Evolutionary conservation across 371 early-diverging fungal species (phyloP).

Genomic region (Apophysomyces trapeziformis): DNA sequence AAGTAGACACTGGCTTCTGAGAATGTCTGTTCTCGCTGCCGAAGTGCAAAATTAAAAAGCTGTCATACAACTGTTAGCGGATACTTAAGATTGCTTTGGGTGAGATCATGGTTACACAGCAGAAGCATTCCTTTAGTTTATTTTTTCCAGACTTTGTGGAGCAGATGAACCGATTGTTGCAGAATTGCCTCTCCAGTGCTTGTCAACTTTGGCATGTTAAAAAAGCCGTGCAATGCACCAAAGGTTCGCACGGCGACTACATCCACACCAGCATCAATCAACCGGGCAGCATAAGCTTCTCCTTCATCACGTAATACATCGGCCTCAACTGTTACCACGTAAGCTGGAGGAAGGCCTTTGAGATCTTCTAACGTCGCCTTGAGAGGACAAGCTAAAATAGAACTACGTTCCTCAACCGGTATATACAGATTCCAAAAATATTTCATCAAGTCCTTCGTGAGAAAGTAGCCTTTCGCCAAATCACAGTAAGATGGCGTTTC

Average conservation of each 20-base stretch:
- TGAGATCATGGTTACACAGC: too few species aligned
- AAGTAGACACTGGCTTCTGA: too few species aligned
- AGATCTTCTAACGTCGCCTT: slow-evolving; percentile 28
- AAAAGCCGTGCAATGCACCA: slow-evolving; percentile 30
- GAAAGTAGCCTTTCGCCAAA: neutral
- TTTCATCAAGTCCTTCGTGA: neutral
- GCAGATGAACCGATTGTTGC: neutral
- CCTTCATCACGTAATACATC: slow-evolving; percentile 47
- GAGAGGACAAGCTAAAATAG: slow-evolving; percentile 21
- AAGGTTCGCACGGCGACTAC: slow-evolving; percentile 20
- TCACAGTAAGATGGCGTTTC: slow-evolving; percentile 20
- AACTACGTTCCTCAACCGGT: neutral
- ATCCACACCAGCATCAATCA: slow-evolving; percentile 35
- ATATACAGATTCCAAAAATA: slow-evolving; percentile 13
- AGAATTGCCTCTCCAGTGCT: neutral
- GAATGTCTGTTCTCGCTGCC: too few species aligned
- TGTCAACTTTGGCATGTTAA: slow-evolving; percentile 17
- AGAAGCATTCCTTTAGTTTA: neutral
- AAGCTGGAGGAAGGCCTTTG: slow-evolving; percentile 33
- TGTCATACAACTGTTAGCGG: too few species aligned
- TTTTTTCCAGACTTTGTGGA: neutral
- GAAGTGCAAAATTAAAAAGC: too few species aligned
- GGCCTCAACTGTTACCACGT: slow-evolving; percentile 37
- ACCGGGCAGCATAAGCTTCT: slow-evolving; percentile 34
- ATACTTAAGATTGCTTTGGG: too few species aligned